Evolutionary conservation across 1,139 yeast genomes (phyloP), one percentile per base, ranked within the genome.

Genomic region (Meyerozyma sp.): DNA sequence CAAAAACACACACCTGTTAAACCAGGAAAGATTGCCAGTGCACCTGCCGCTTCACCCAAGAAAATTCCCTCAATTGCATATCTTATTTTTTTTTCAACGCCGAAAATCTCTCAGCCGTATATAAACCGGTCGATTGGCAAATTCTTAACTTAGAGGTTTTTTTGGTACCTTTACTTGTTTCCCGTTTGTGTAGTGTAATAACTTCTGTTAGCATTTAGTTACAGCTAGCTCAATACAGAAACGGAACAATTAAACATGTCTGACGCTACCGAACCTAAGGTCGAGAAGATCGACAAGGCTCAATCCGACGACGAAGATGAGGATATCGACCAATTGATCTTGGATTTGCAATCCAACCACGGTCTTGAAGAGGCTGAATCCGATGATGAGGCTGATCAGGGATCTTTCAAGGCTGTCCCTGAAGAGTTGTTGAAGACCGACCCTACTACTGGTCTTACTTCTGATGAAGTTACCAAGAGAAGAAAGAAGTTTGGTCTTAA

Each of bases 401-500:
- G 62, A 46, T 60, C 77, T 23, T 73, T 72, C 66, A 78, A 74
- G 61, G 88, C 88, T 49, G 93, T 90, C 45, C 96, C 97, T 45
- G 97, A 90, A 61, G 95, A 86, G 62, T 73, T 86, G 56, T 77
- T 90, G 61, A 87, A 88, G 68, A 91, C 98, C 49, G 93, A 87
- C 73, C 91, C 93, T 43, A 63, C 84, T 44, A 65, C 67, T 57
- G 97, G 98, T 79, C 79, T 91, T 60, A 68, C 86, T 49, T 70
- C 81, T 49, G 95, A 86, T 43, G 96, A 91, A 65, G 96, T 88
- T 50, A 52, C 68, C 60, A 84, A 78, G 68, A 84, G 97, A 80
- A 81, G 95, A 74, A 90, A 88, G 87, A 88, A 85, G 80, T 91
- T 73, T 64, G 98, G 97, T 77, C 71, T 82, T 58, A 91, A 91